A percentile compares a stretch with the other conserved stretches of the same genome.
phyloP scores from a whole-genome alignment of 148 eudicot species.

The Rhododendron henanense region DNA sequence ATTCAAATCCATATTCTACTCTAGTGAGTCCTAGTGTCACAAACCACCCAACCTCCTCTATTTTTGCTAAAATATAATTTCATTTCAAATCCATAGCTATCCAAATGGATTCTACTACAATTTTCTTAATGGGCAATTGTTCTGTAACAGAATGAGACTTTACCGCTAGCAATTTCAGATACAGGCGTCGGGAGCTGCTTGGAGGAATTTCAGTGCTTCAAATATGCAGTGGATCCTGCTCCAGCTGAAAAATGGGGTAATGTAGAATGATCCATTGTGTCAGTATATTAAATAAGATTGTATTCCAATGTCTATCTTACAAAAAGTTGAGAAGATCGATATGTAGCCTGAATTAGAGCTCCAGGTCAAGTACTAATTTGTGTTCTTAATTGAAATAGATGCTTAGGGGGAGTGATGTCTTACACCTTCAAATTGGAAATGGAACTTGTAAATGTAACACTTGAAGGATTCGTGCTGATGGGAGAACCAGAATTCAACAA shows the following conservation, averaged over 20 bases:
- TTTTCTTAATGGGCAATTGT: neutral
- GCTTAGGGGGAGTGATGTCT: neutral
- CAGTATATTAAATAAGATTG: neutral
- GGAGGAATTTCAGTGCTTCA: conserved; percentile 58
- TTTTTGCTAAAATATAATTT: neutral
- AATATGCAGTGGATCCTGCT: conserved; percentile 20
- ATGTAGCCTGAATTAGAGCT: neutral
- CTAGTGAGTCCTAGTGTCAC: neutral
- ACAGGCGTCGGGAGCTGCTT: conserved; percentile 70
- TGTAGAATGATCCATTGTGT: neutral
- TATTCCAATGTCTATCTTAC: neutral
- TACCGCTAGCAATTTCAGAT: conserved; percentile 60
- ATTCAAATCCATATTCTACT: neutral
- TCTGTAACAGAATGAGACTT: conserved; percentile 1
- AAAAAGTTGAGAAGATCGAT: neutral
- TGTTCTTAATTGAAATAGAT: neutral
- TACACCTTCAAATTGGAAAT: neutral
- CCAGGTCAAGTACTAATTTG: neutral
- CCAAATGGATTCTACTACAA: neutral
- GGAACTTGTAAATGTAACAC: neutral
- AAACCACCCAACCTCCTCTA: neutral
- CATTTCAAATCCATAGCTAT: neutral
- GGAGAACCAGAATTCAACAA: neutral
- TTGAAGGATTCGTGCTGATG: neutral
- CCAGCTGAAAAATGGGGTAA: conserved; percentile 48